Conservation (phyloP, 2,329 filamentous ascomycete species). For the Aspergillus fructus region DNA sequence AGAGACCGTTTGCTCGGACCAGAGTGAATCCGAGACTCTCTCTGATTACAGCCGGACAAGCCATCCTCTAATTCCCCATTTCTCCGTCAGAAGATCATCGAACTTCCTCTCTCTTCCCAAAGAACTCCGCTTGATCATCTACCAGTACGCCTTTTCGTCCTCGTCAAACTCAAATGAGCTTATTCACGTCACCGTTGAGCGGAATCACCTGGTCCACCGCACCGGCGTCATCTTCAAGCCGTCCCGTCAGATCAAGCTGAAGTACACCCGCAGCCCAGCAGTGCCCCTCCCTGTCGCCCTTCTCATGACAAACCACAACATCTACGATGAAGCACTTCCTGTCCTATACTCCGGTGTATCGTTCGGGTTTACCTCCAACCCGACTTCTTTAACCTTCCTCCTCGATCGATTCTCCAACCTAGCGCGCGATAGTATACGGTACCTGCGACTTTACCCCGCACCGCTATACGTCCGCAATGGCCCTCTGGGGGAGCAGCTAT, state of each 20-base stretch:
- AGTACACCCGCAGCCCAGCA: constrained; percentile 2
- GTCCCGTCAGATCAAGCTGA: background rate
- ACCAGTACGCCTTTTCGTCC: constrained; percentile 2
- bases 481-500: constrained; percentile 3
- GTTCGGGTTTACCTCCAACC: background rate
- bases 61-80: background rate
- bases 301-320: constrained; percentile 3
- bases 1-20: background rate
- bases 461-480: constrained; percentile 1
- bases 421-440: constrained; percentile 6
- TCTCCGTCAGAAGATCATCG: background rate
- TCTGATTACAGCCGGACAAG: background rate
- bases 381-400: background rate
- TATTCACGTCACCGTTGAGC: constrained; percentile 1
- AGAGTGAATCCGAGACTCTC: background rate
- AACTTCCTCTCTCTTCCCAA: constrained; percentile 2
- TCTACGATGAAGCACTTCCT: constrained; percentile 9
- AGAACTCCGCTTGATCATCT: constrained; percentile 10
- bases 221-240: background rate
- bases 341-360: background rate
- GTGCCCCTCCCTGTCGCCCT: background rate
- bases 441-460: constrained; percentile 7
- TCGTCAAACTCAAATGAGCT: background rate
- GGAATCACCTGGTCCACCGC: background rate
- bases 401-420: constrained; percentile 2